Base-by-base conservation (phyloP, 164 flowering plant species). In the Protea cynaroides region DNA sequence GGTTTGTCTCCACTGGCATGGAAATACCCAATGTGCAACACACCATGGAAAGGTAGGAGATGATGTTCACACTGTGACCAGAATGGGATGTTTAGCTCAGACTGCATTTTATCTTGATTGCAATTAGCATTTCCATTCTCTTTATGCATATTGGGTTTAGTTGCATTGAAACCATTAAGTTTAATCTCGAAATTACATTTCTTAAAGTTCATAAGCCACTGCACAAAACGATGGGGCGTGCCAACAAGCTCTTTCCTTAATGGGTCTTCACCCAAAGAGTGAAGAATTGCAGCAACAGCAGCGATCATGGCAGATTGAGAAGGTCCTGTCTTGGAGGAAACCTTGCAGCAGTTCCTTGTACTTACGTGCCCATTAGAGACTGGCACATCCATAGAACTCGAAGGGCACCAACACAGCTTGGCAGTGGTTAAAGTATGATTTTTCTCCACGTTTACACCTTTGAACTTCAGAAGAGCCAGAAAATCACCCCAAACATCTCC, bases 1-100 rank as follows among this genome's bases (percentile, higher is more conserved):
- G 83, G 76, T 60, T 47, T 65, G 23, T 58, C 53, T 52, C 74
- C 84, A 25, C 72, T 69, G 7, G 75, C 59, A 53, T 67, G 62
- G 64, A 85, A 77, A 78, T 79, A 95, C 14, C 97, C 96, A 25
- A 95, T 74, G 58, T 95, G 99, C 52, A 89, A 89, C 18, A 86
- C 84, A 44, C 99, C 97, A 57, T 92, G 81, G 67, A 95, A 95
- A 12, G 99, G 99, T 58, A 95, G 96, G 36, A 95, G 76, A 75
- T 92, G 97, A 64, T 95, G 99, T 79, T 95, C 97, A 69, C 99
- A 95, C 17, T 75, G 92, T n/a, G 97, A 95, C 86, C 94, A 87
- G 56, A 88, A 84, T 18, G 88, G 68, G 25, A 95, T 64, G 75
- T 85, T 91, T 68, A 86, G 77, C 75, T 86, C 96, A 7, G 80